phyloP scores from a whole-genome alignment of 2,329 filamentous ascomycete species.

The Thielaviopsis ethacetica region DNA sequence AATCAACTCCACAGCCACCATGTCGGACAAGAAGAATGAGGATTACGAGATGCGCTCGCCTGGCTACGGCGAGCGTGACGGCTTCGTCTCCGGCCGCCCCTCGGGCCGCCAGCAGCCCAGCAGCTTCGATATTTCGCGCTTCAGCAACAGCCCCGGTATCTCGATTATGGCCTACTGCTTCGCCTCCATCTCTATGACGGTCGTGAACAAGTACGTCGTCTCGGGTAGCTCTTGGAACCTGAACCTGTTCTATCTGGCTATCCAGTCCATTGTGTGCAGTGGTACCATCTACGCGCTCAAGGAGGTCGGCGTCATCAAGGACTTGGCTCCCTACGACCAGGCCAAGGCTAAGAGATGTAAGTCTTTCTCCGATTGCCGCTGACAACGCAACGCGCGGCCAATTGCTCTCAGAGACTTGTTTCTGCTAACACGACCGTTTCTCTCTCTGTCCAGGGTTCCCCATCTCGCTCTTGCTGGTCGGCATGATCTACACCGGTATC shows the following conservation, averaged over 20 bases:
- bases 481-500: conserved; percentile 97
- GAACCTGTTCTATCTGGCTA: conserved; percentile 83
- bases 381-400: background rate
- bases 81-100: conserved; percentile 26
- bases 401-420: background rate
- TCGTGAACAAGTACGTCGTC: conserved; percentile 98
- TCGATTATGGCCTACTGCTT: conserved; percentile 84
- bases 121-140: conserved; percentile 25
- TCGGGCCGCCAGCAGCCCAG: conserved; percentile 13
- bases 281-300: conserved; percentile 71
- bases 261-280: conserved; percentile 87
- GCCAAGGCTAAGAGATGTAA: conserved; percentile 87
- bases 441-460: conserved; percentile 63
- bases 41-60: conserved; percentile 59
- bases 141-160: conserved; percentile 61
- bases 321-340: conserved; percentile 62
- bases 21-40: conserved; percentile 83
- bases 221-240: conserved; percentile 85
- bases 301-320: conserved; percentile 64
- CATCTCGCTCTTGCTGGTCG: conserved; percentile 84
- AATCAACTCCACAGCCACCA: conserved; percentile 20
- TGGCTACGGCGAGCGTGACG: conserved; percentile 34
- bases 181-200: conserved; percentile 97
- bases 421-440: background rate
- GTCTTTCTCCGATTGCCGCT: conserved; percentile 17